phyloP scores from a whole-genome alignment of 2,329 filamentous ascomycete genomes.

The Xylaria sp. region DNA sequence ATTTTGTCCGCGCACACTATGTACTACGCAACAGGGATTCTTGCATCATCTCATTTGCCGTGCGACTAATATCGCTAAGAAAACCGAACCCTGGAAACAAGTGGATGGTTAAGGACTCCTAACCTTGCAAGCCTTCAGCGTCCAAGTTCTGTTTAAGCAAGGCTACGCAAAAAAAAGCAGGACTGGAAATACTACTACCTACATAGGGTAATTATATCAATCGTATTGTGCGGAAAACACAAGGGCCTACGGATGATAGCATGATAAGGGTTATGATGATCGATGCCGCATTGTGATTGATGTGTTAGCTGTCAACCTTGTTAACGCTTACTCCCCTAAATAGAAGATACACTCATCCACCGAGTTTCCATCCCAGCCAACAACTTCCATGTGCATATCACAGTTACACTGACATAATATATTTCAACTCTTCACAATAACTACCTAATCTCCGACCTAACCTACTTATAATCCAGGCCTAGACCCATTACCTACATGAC shows the following conservation, averaged over 20 bases:
- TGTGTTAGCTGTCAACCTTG: conserved; percentile 20
- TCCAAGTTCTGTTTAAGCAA: neutral
- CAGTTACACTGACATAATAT: neutral
- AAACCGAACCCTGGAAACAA: conserved; percentile 22
- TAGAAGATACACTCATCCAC: neutral
- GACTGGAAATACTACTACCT: neutral
- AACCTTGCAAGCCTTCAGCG: conserved; percentile 19
- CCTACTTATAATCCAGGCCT: neutral
- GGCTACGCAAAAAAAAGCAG: neutral
- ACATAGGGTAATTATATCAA: neutral
- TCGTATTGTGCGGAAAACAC: neutral
- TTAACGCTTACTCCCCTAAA: neutral
- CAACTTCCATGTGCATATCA: neutral
- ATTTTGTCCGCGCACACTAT: neutral
- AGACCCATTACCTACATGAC: neutral
- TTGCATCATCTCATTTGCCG: conserved; percentile 41
- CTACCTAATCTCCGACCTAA: too few species aligned
- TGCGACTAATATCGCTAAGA: conserved; percentile 28
- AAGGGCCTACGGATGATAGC: conserved; percentile 6
- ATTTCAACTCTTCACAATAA: too few species aligned
- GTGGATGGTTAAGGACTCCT: conserved; percentile 26
- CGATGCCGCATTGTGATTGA: conserved; percentile 20
- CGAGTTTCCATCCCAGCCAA: neutral
- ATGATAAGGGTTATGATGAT: conserved; percentile 30
- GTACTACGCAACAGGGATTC: conserved; percentile 21